Evolutionary conservation across 805 yeast genomes (phyloP), one percentile per base, ranked within the genome.

Genomic region (Saccharomyces paradoxus): DNA sequence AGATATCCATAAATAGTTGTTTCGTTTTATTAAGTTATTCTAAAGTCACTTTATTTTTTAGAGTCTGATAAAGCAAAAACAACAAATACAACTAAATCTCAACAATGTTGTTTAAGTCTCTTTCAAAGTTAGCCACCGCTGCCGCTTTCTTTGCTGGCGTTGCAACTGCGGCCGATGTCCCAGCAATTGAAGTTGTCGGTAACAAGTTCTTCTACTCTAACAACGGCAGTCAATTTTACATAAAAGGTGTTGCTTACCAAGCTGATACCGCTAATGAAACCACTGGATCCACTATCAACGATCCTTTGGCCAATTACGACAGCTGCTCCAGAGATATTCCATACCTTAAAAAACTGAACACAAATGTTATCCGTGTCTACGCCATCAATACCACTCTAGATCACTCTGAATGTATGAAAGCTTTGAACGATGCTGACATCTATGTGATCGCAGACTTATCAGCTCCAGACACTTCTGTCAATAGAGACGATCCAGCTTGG

Each of bases 191-290:
- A 64, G 78, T 86, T 59, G 81, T 79, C 55, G 92, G 92, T 58
- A 86, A 84, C 79, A 86, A 86, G 71, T 86, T 87, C 66, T 87
- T 79, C 77, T 87, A 74, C 73, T 75, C 87, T 56, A 84, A 83
- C 72, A 86, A 86, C 65, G 92, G 91, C 51, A 81, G 89, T 53
- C 91, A 86, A 69, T 87, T 87, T 67, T 84, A 78, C 71, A 81
- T 87, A 64, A 82, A 76, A 66, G 95, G 94, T 75, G 75, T 87
- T 58, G 94, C 94, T 51, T 87, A 87, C 73, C 95, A 86, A 74
- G 82, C 81, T 60, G 84, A 85, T 68, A 78, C 83, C 41, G 76
- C 79, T 48, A 78, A 78, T 60, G 57, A 75, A 46, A 76, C 82
- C 14, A 66, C 68, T 31, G 75, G 74, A 57, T 60, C 70, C 7